Base-by-base conservation (phyloP, 164 flowering plant species). In the Liquidambar formosana region DNA sequence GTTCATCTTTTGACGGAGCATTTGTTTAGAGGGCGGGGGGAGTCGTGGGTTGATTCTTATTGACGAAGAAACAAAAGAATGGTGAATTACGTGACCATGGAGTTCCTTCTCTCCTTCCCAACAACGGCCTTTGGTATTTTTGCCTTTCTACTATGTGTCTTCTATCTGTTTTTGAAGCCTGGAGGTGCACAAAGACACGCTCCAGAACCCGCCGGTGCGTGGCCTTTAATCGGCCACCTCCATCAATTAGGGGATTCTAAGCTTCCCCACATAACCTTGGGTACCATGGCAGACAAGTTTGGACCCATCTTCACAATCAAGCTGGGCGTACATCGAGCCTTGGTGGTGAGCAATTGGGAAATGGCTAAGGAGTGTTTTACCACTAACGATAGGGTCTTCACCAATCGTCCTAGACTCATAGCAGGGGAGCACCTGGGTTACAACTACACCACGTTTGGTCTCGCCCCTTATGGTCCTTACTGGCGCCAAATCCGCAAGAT, bases 401-500 rank as follows among this genome's bases (percentile, higher is more conserved):
- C 41, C 41, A 33, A 33, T n/a, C 73, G 86, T 0, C 83, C 86
- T 8, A 67, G 28, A 12, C 0, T 60, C 3, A 10, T 60, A 1
- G 73, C 67, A 10, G 18, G 46, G 0, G 45, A 77, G 26, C 57
- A 13, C 56, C 6, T 82, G 58, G 70, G 73, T 51, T 80, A 79
- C 61, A 65, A 82, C 72, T 27, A 65, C 45, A 80, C 83, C 57
- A 73, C 69, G 66, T 73, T 85, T 25, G 84, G 72, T 10, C 57
- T 79, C 21, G 44, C 57, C 1, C 78, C 84, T 0, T 70, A 75
- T 12, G 78, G 80, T 0, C 18, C 63, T n/a, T 74, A 70, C 74
- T 85, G 86, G 86, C 76, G 84, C 2, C 75, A 82, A 14, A 18
- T 74, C n/a, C 85, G 88, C 33, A 81, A 78, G 70, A 73, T 78